phyloP scores from a whole-genome alignment of 1,284 basidiomycete genomes.

The Leccinum pachyderme region DNA sequence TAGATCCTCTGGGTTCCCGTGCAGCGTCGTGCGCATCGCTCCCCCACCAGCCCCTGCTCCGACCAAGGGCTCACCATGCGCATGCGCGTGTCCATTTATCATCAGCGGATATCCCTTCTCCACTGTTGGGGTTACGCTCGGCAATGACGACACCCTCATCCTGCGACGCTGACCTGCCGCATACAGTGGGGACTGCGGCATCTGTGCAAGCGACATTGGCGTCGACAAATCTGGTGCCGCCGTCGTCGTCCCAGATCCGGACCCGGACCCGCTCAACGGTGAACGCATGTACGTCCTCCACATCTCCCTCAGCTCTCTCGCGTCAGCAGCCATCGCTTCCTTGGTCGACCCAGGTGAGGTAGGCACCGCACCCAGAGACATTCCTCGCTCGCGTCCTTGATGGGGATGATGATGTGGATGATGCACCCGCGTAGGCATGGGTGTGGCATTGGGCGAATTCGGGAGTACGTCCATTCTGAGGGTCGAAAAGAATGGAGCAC shows the following conservation, averaged over 20 bases:
- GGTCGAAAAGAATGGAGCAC: conserved; percentile 59
- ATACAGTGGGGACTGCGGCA: conserved; percentile 27
- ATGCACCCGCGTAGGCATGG: conserved; percentile 39
- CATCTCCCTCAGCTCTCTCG: conserved; percentile 62
- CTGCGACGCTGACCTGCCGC: conserved; percentile 37
- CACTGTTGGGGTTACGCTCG: conserved; percentile 60
- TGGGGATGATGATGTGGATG: conserved; percentile 16
- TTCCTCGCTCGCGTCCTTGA: conserved; percentile 25
- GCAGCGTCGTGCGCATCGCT: conserved; percentile 37
- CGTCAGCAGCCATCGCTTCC: conserved; percentile 42
- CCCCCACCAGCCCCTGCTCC: background rate
- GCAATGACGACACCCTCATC: conserved; percentile 59
- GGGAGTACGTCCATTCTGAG: conserved; percentile 27
- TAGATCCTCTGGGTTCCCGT: conserved; percentile 56
- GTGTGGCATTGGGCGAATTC: conserved; percentile 45
- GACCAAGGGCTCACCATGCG: conserved; percentile 1
- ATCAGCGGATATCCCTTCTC: conserved; percentile 23
- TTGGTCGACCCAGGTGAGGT: conserved; percentile 25
- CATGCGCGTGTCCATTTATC: no score
- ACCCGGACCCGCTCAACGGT: conserved; percentile 45
- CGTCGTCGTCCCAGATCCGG: conserved; percentile 4
- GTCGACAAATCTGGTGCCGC: conserved; percentile 11
- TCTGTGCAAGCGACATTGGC: conserved; percentile 7
- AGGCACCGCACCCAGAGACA: conserved; percentile 23
- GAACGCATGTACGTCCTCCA: conserved; percentile 76